These are phyloP conservation scores for Boletus bicolor DNA, from an alignment of 768 basidiomycete species.

Conservation along the genomic window DNA sequence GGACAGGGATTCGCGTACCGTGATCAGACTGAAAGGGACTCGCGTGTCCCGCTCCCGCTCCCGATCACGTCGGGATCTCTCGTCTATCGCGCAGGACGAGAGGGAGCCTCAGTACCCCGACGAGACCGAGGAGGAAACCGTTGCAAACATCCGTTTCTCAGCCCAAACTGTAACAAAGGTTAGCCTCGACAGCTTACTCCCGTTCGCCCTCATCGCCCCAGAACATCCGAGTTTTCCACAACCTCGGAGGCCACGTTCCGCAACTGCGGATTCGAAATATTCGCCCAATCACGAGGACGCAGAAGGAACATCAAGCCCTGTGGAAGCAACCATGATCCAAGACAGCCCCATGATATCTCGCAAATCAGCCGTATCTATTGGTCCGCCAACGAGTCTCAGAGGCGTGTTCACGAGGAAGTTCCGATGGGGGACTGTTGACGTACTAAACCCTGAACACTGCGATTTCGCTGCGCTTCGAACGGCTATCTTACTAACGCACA, in stretches of 20 bases:
- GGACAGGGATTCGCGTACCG: constrained; percentile 63
- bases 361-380: constrained; percentile 35
- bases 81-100: constrained; percentile 54
- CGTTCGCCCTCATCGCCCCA: constrained; percentile 79
- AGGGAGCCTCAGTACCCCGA: constrained; percentile 57
- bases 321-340: constrained; percentile 35
- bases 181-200: constrained; percentile 57
- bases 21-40: constrained; percentile 58
- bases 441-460: constrained; percentile 80
- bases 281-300: constrained; percentile 17
- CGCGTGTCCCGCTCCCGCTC: constrained; percentile 64
- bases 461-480: constrained; percentile 86
- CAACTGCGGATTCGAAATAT: constrained; percentile 21
- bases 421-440: constrained; percentile 87
- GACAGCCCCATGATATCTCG: constrained; percentile 37
- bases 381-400: constrained; percentile 63
- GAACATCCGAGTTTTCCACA: constrained; percentile 48
- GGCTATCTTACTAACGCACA: constrained; percentile 78
- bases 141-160: constrained; percentile 76
- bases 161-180: constrained; percentile 62
- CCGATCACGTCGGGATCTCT: constrained; percentile 68
- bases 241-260: constrained; percentile 10
- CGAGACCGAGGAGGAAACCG: constrained; percentile 58
- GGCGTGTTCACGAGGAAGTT: constrained; percentile 77
- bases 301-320: constrained; percentile 16